These are phyloP conservation scores for Mycena latifolia DNA, from an alignment of 768 basidiomycete species.

Conservation along the genomic window DNA sequence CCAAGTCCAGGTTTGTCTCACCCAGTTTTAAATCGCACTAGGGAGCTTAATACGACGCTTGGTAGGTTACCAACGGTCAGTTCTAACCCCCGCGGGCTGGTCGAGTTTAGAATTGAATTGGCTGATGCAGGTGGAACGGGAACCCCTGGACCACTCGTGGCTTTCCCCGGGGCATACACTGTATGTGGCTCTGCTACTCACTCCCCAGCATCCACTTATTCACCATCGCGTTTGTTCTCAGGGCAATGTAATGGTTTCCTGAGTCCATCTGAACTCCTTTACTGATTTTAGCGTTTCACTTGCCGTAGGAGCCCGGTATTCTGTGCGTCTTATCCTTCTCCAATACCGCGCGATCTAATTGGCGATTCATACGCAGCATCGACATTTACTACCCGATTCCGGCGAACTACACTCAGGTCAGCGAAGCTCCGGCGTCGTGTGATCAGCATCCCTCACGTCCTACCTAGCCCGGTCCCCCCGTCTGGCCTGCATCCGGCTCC, in stretches of 20 bases:
- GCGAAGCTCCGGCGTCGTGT: neutral
- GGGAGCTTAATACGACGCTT: no score
- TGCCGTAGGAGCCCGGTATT: constrained; percentile 33
- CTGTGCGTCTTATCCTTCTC: constrained; percentile 9
- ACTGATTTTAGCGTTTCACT: neutral
- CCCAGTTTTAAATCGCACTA: no score
- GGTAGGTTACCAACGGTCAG: constrained; percentile 7
- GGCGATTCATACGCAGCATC: neutral
- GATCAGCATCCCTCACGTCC: neutral
- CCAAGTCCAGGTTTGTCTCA: constrained; percentile 44
- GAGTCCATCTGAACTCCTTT: no score
- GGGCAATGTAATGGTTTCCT: constrained; percentile 14
- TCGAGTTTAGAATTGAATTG: constrained; percentile 1
- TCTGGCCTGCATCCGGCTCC: constrained; percentile 23
- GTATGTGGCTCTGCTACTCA: constrained; percentile 16
- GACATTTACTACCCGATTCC: constrained; percentile 40
- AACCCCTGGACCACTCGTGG: constrained; percentile 47
- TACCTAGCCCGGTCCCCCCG: constrained; percentile 24
- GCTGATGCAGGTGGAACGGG: constrained; percentile 42
- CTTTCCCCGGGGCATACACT: constrained; percentile 51
- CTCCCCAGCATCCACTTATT: neutral
- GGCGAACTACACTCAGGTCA: constrained; percentile 34
- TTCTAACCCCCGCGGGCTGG: neutral
- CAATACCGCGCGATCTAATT: neutral
- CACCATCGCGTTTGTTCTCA: neutral